phyloP scores from a whole-genome alignment of 192 early-diverging fungal species.

The Coemansia sp. region DNA sequence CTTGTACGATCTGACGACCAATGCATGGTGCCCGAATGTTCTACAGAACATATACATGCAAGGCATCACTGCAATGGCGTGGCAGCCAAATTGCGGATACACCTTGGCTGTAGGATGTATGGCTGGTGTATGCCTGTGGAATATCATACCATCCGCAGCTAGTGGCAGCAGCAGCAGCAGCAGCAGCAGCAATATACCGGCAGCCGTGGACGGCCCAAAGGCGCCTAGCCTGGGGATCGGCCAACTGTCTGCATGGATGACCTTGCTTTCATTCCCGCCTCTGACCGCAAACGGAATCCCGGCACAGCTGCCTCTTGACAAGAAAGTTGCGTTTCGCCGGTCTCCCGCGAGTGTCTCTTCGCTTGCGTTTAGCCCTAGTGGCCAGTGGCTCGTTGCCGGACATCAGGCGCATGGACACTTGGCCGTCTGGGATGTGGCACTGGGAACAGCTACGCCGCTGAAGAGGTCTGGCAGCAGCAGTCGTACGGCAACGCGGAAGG shows the following conservation, averaged over 20 bases:
- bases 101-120: conserved; percentile 51
- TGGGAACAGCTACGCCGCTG: conserved; percentile 47
- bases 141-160: conserved; percentile 23
- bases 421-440: conserved; percentile 53
- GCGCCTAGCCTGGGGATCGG: conserved; percentile 27
- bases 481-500: conserved; percentile 28
- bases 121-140: conserved; percentile 53
- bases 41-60: conserved; percentile 48
- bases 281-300: conserved; percentile 14
- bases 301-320: conserved; percentile 1
- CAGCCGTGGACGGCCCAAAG: conserved; percentile 6
- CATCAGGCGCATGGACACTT: conserved; percentile 45
- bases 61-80: conserved; percentile 49
- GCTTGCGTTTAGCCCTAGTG: conserved; percentile 42
- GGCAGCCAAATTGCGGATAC: conserved; percentile 53
- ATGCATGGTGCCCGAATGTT: conserved; percentile 55
- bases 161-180: neutral
- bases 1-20: conserved; percentile 67
- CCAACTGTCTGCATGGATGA: conserved; percentile 52
- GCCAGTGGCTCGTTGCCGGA: conserved; percentile 52
- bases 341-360: conserved; percentile 43
- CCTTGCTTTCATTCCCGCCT: conserved; percentile 40
- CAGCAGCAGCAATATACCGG: neutral
- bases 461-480: conserved; percentile 41
- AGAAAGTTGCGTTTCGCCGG: conserved; percentile 13